Evolutionary conservation across 163 green algal species (phyloP).

Genomic region (Scenedesmus sp.): DNA sequence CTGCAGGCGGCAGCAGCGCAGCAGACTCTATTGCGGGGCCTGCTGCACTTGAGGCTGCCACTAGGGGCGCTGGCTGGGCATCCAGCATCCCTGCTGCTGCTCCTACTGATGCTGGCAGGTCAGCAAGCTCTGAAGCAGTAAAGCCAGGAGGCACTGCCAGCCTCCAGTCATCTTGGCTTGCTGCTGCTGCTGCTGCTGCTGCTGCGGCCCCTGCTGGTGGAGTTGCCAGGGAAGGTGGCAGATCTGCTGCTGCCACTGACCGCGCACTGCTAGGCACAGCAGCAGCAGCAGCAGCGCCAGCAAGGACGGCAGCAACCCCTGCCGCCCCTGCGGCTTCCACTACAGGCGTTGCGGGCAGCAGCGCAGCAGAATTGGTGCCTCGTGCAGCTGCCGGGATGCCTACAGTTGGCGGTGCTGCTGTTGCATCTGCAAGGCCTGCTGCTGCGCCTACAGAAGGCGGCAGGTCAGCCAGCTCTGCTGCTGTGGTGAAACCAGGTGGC

Average conservation of each 20-base stretch:
- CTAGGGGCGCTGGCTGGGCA: background rate
- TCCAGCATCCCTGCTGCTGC: background rate
- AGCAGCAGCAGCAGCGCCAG: background rate
- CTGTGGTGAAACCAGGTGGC: background rate
- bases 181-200: slow-evolving; percentile 5
- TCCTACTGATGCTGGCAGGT: background rate
- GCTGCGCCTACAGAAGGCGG: background rate
- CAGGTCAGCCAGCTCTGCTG: background rate
- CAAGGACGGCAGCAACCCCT: background rate
- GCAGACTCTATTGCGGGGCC: background rate
- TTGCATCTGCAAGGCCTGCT: background rate
- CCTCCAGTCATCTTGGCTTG: background rate
- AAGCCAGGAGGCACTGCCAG: background rate
- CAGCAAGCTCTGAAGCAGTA: background rate
- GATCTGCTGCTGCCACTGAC: slow-evolving; percentile 7
- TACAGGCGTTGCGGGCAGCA: background rate
- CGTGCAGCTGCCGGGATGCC: background rate
- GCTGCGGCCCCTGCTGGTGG: background rate
- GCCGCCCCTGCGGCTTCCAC: background rate
- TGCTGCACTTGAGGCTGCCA: background rate
- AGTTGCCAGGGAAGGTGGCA: slow-evolving; percentile 20
- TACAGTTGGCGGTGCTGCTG: background rate
- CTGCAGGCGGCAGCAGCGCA: background rate
- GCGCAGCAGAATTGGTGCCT: background rate
- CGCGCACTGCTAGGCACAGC: background rate